Base-by-base conservation (phyloP, 1,284 basidiomycete species). In the Thelephora terrestris region DNA sequence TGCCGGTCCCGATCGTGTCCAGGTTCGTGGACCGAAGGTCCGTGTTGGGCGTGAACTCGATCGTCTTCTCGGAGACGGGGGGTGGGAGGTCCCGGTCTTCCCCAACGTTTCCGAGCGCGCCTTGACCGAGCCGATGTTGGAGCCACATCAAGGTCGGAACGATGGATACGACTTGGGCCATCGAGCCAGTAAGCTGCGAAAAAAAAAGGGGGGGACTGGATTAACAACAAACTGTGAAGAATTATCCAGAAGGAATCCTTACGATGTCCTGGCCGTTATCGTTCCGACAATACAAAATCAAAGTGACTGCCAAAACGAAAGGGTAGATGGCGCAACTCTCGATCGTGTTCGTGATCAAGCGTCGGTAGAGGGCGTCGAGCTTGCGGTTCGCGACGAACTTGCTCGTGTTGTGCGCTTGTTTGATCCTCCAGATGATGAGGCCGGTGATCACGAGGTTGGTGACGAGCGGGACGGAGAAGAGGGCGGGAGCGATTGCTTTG, bases 381-480 rank as follows among this genome's bases (percentile, higher is more conserved):
- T 20, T 24, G 4, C 17, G 4, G 23, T 40, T 24, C 20, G 23
- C 7, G 10, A n/a, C 10, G 23, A 20, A 20, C 23, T 24, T 20
- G 4, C 7, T 40, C 23, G 23, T 21, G 45, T 32, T 16, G 17
- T 46, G 24, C 2, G 45, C 45, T 32, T 46, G 45, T 20, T 35
- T 20, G 14, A 46, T 36, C 14, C 45, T 24, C 21, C 21, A 35
- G n/a, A 46, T 35, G 21, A 46, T 37, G 45, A 46, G 45, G 7
- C 27, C 45, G n/a, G 45, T 46, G 29, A 46, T 46, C 5, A 46
- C 34, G 23, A 46, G 14, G 45, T 46, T 46, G 5, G 45, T 46
- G 6, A 21, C 45, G 14, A 46, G 45, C n/a, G 45, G 34, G 21
- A 46, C n/a, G n/a, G 27, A n/a, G 16, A 46, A 46, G 21, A 32